These are phyloP conservation scores for Elaphomyces granulatus DNA, from an alignment of 495 filamentous ascomycete genomes.

Conservation along the genomic window DNA sequence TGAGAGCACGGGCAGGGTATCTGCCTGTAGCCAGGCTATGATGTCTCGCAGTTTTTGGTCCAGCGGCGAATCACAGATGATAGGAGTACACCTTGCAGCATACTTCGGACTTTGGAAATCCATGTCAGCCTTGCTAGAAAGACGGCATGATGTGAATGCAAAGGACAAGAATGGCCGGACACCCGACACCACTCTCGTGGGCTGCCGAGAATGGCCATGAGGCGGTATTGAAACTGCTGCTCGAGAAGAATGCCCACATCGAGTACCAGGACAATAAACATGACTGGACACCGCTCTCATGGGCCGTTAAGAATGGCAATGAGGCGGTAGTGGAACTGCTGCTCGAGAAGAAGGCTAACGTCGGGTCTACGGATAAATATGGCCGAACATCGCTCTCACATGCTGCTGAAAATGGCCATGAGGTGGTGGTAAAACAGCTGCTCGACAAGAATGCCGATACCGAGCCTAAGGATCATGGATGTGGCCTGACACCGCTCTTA, in stretches of 20 bases:
- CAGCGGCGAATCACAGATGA: too few species aligned
- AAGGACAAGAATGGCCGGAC: conserved; percentile 10
- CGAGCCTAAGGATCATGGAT: neutral
- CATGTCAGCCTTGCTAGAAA: too few species aligned
- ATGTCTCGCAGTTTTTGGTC: too few species aligned
- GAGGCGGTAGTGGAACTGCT: conserved; percentile 11
- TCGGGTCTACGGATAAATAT: too few species aligned
- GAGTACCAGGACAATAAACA: conserved; percentile 9
- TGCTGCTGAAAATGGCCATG: conserved; percentile 26
- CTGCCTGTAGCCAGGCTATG: too few species aligned
- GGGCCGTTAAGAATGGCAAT: conserved; percentile 12
- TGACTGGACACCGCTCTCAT: conserved; percentile 9
- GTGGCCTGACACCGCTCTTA: neutral
- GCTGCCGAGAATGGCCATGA: conserved; percentile 9
- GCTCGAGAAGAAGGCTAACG: conserved; percentile 3
- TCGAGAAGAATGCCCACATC: conserved; percentile 13
- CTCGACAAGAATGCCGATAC: conserved; percentile 5
- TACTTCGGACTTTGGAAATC: conserved; percentile 8
- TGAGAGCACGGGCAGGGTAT: too few species aligned
- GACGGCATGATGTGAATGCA: too few species aligned
- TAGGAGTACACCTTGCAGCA: conserved; percentile 8
- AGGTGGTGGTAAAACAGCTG: conserved; percentile 19
- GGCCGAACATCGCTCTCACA: conserved; percentile 25
- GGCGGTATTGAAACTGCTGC: conserved; percentile 9
- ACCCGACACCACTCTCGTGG: conserved; percentile 13